Percentiles rank a stretch among this genome's conserved stretches.
phyloP scores from a whole-genome alignment of 2,329 filamentous ascomycete genomes.

The Colletotrichum echinochloae region DNA sequence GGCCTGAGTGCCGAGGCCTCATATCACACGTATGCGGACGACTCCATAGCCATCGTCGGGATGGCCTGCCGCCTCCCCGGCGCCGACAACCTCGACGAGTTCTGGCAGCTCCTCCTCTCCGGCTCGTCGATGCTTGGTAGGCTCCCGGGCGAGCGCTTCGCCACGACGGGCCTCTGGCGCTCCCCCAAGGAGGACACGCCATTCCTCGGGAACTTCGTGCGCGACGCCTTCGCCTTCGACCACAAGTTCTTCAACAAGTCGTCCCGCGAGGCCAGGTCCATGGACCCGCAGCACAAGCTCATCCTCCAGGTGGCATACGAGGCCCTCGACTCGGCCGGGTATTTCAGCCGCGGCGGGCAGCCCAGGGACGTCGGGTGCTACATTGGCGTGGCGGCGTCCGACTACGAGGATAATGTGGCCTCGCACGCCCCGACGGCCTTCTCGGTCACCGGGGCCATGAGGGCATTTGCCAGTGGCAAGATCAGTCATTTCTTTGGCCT shows the following conservation, averaged over 20 bases:
- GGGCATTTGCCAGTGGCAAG: slow-evolving; percentile 49
- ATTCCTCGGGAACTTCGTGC: too few relatives aligned
- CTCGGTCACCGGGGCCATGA: slow-evolving; percentile 48
- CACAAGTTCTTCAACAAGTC: slow-evolving; percentile 54
- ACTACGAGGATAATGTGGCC: slow-evolving; percentile 42
- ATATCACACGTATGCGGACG: too few relatives aligned
- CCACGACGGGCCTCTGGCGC: too few relatives aligned
- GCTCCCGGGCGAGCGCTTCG: too few relatives aligned
- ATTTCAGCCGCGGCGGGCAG: slow-evolving; percentile 38
- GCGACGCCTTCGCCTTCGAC: slow-evolving; percentile 48
- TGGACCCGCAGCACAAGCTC: slow-evolving; percentile 50
- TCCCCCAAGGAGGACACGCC: too few relatives aligned
- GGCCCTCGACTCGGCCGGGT: slow-evolving; percentile 44
- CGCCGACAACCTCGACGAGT: slow-evolving; percentile 49
- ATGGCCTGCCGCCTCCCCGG: slow-evolving; percentile 58
- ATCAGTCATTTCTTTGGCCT: slow-evolving; percentile 53
- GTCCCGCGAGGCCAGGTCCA: slow-evolving; percentile 44
- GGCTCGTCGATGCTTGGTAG: slow-evolving; percentile 13
- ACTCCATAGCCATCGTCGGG: slow-evolving; percentile 52
- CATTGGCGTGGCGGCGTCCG: slow-evolving; percentile 38
- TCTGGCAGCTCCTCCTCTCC: slow-evolving; percentile 48
- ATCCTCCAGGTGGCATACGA: slow-evolving; percentile 52
- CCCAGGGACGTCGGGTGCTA: slow-evolving; percentile 48
- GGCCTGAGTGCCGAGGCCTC: too few relatives aligned
- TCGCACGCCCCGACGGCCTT: slow-evolving; percentile 41